These are phyloP conservation scores for Chamaecrista fasciculata DNA, from an alignment of 306 rosid species.

Conservation along the genomic window DNA sequence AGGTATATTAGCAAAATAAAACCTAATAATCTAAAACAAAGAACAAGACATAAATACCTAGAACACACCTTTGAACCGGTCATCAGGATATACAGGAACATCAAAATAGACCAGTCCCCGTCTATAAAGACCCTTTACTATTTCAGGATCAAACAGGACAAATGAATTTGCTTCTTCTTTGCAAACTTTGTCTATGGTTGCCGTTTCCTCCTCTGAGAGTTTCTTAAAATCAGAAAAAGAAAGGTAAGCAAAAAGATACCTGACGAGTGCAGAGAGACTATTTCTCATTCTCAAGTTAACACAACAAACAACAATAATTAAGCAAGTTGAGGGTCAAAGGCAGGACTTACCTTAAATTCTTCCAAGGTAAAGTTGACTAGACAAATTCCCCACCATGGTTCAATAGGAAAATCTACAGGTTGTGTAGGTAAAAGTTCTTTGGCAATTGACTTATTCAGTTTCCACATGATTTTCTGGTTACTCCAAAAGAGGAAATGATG, in stretches of 20 bases:
- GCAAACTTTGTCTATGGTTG: constrained; percentile 92
- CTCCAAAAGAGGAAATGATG: constrained; percentile 45
- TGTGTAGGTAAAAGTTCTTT: constrained; percentile 87
- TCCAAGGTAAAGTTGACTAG: constrained; percentile 97
- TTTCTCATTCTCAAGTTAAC: constrained; percentile 11
- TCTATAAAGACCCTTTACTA: constrained; percentile 71
- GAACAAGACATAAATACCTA: neutral
- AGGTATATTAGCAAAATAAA: no score
- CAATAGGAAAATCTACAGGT: constrained; percentile 90
- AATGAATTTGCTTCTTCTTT: constrained; percentile 92
- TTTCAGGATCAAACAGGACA: constrained; percentile 75
- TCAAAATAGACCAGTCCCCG: constrained; percentile 91
- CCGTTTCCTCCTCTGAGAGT: constrained; percentile 95
- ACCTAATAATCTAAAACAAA: constrained; percentile 12
- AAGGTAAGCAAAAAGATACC: constrained; percentile 24
- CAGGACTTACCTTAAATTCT: constrained; percentile 85
- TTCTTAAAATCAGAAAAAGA: constrained; percentile 50
- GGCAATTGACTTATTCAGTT: constrained; percentile 96
- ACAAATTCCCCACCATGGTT: constrained; percentile 99
- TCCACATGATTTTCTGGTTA: constrained; percentile 98
- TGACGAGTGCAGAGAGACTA: constrained; percentile 23
- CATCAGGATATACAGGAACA: constrained; percentile 91
- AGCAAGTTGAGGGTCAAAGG: constrained; percentile 26
- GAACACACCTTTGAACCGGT: constrained; percentile 83
- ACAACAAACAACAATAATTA: constrained; percentile 16